These are phyloP conservation scores for Leishmania tarentolae DNA, from an alignment of 208 protist species.

Conservation along the genomic window DNA sequence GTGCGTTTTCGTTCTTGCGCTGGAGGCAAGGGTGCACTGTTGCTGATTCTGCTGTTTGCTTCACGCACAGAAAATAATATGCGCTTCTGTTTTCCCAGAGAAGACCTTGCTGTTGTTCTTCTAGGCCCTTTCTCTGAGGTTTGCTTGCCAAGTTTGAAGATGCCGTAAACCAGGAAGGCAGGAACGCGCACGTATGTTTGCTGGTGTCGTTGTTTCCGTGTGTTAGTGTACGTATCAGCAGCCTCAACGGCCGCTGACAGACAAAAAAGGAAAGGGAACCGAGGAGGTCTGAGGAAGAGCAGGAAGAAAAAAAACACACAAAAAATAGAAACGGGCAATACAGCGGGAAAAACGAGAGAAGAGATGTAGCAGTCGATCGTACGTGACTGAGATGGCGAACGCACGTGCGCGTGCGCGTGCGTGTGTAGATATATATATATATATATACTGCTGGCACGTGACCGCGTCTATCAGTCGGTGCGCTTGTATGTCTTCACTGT, in stretches of 20 bases:
- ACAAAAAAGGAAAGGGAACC: background rate
- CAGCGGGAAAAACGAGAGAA: background rate
- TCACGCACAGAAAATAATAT: too few species aligned
- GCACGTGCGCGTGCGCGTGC: background rate
- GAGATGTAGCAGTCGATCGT: background rate
- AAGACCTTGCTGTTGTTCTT: background rate
- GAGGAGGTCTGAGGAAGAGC: background rate
- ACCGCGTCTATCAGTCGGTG: background rate
- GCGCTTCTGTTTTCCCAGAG: background rate
- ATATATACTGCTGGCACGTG: background rate
- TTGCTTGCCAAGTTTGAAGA: background rate
- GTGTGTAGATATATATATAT: background rate
- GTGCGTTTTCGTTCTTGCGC: too few species aligned
- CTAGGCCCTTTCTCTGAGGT: background rate
- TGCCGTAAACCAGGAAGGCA: background rate
- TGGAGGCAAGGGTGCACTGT: too few species aligned
- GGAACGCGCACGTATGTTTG: background rate
- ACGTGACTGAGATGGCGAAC: background rate
- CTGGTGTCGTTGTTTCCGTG: background rate
- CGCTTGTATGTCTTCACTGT: background rate
- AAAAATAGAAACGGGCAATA: background rate
- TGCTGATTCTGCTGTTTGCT: too few species aligned
- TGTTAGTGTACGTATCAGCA: background rate
- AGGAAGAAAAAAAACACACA: background rate
- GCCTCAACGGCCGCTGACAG: background rate